Base-by-base conservation (phyloP, 108 stramenopile species). In the Skeletonema marinoi region DNA sequence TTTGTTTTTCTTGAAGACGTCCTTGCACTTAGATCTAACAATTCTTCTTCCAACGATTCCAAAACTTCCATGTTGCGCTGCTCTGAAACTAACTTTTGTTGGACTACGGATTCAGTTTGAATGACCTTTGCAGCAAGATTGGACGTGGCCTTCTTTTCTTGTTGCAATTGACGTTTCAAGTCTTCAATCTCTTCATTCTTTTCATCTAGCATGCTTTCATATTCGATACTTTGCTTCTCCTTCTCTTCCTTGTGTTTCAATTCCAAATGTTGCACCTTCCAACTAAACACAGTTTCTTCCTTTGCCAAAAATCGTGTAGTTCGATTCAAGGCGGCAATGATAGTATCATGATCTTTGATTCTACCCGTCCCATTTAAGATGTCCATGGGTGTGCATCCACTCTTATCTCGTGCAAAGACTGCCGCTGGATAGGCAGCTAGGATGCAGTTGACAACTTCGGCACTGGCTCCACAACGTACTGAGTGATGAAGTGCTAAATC, bases 401-500 rank as follows among this genome's bases (percentile, higher is more conserved):
- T 78, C 46, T 87, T 78, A 46, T 92, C 90, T n/a, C 74, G 72
- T 8, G 73, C 83, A 11, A 77, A 65, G 16, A 87, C 86, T 11
- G 80, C 89, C 11, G 78, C 61, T 66, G 87, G 88, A 64, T 90
- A 77, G 42, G 89, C 60, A 31, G 88, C 87, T 30, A 93, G 66
- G 32, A 90, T 78, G 29, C 84, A 74, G 50, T 89, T 87, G 39
- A 91, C 85, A 0, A 91, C 88, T 33, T 89, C 90, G 31, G 86
- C 86, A 31, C 88, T 78, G 14, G 88, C 88, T 4, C 86, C 88
- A 25, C 77, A 86, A 66, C 85, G 85, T 1, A 88, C 86, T 30
- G 87, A 86, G 14, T 85, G 69, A 66, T 91, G 90, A 6, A 91
- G 85, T 11, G 90, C 86, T 17, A 87, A 78, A 60, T 89, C 83